These are phyloP conservation scores for Leccinum imitatum DNA, from an alignment of 768 basidiomycete species.

Conservation along the genomic window DNA sequence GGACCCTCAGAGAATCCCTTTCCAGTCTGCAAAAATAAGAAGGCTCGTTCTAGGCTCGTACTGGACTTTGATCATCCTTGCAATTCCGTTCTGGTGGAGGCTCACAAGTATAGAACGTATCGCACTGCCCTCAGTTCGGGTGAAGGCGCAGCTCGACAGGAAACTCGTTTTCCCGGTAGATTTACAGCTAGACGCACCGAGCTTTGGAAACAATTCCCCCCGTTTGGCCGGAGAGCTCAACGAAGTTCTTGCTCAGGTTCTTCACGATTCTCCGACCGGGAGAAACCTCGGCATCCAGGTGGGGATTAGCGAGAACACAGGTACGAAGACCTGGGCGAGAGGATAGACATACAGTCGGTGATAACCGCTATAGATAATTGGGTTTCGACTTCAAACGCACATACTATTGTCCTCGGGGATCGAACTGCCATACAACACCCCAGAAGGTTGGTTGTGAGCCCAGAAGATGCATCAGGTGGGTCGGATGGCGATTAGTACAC, in stretches of 20 bases:
- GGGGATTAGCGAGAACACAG: slow-evolving; percentile 23
- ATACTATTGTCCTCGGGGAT: slow-evolving; percentile 26
- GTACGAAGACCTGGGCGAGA: slow-evolving; percentile 32
- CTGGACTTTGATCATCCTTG: slow-evolving; percentile 73
- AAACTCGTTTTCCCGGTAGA: slow-evolving; percentile 43
- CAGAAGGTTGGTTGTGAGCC: slow-evolving; percentile 22
- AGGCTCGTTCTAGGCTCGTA: slow-evolving; percentile 70
- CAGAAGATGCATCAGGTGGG: slow-evolving; percentile 31
- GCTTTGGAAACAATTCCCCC: slow-evolving; percentile 10
- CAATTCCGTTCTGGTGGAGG: slow-evolving; percentile 90
- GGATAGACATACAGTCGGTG: slow-evolving; percentile 3
- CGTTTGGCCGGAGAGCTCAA: slow-evolving; percentile 31
- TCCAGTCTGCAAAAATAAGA: slow-evolving; percentile 50
- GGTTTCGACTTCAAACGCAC: slow-evolving; percentile 12
- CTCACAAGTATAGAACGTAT: slow-evolving; percentile 88
- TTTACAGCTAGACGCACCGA: slow-evolving; percentile 39
- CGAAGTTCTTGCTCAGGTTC: slow-evolving; percentile 15
- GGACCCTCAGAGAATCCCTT: slow-evolving; percentile 53
- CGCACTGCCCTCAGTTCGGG: slow-evolving; percentile 62
- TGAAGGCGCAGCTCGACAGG: slow-evolving; percentile 50
- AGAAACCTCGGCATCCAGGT: slow-evolving; percentile 43
- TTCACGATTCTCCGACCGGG: slow-evolving; percentile 36
- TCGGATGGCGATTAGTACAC: slow-evolving; percentile 1
- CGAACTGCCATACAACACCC: slow-evolving; percentile 21
- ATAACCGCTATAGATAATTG: slow-evolving; percentile 16